Conservation (phyloP, 225 moss, liverwort and hornwort genomes). For the Polytrichum commune region DNA sequence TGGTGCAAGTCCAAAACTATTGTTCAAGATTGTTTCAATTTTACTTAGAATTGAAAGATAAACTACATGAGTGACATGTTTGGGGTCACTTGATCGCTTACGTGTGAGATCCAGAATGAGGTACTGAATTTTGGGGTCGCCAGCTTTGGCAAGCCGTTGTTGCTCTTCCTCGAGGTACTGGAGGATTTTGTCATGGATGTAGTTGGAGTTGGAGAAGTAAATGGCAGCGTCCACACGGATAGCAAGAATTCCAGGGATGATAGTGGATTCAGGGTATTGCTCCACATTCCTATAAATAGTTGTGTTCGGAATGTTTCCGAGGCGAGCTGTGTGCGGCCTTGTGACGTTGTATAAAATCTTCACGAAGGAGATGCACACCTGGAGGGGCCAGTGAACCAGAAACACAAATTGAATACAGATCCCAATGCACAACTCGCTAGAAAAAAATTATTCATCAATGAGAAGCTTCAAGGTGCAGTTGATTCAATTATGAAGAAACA, state of each 20-base stretch:
- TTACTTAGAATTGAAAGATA: background rate
- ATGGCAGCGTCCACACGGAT: constrained; percentile 67
- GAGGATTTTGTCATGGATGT: constrained; percentile 58
- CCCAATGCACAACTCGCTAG: too few species aligned
- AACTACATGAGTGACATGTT: constrained; percentile 3
- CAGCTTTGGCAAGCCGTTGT: background rate
- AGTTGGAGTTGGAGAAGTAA: constrained; percentile 81
- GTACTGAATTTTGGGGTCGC: constrained; percentile 38
- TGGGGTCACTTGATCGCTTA: constrained; percentile 14
- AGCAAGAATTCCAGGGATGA: constrained; percentile 54
- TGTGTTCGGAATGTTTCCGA: constrained; percentile 58
- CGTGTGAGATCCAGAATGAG: constrained; percentile 57
- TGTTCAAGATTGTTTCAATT: too few species aligned
- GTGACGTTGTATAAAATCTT: constrained; percentile 59
- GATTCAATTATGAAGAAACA: too few species aligned
- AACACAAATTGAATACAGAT: background rate
- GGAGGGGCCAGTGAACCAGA: background rate
- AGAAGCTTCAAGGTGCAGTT: too few species aligned
- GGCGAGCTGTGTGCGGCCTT: constrained; percentile 55
- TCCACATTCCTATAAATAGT: constrained; percentile 48
- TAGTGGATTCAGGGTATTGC: constrained; percentile 49
- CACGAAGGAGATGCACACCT: constrained; percentile 50
- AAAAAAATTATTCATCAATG: too few species aligned
- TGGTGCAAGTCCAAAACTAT: too few species aligned
- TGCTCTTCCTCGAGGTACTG: constrained; percentile 37